Base-by-base conservation (phyloP, 768 basidiomycete species). In the Artomyces pyxidatus region DNA sequence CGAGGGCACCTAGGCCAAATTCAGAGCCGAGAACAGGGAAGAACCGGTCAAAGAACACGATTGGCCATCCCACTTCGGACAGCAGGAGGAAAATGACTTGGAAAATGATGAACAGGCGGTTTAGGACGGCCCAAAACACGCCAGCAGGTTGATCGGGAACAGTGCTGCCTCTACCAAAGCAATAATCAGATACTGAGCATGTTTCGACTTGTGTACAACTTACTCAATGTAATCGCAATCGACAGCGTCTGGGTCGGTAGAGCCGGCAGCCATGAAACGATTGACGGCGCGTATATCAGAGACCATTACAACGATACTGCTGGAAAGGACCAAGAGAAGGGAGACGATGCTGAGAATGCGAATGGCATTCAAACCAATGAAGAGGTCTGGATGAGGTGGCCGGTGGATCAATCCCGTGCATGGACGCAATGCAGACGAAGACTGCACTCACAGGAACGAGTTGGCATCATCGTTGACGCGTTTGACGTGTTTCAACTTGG, bases 61-160 rank as follows among this genome's bases (percentile, higher is more conserved):
- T 62, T 11, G 89, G 90, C 77, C 88, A 88, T 54, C 86, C 83
- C 48, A 92, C 57, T 65, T 96, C 93, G 51, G 91, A 85, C 51
- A 92, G 66, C 54, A 92, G 66, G 59, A 95, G 81, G 25, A 89
- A 71, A 59, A 91, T 62, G 53, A 83, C 76, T 70, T 93, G 87
- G 65, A 86, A 82, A 49, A 91, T 79, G 65, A 95, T 89, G 64
- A 95, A 77, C 48, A 95, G 73, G 50, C 89, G 74, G 65, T 90
- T 90, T 52, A 94, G 71, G 53, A 95, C 81, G 8, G 88, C 86
- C 88, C 90, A 96, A 68, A 96, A 94, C 9, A 79, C 77, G 25
- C 92, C 92, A 21, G 88, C 92, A 25, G 88, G 77, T 65, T 95
- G 88, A 63, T 92, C 90, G 1, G 92, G 92, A 2, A 96, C 89